Evolutionary conservation across 306 rosid species (phyloP).

Genomic region (Prosopis cineraria): DNA sequence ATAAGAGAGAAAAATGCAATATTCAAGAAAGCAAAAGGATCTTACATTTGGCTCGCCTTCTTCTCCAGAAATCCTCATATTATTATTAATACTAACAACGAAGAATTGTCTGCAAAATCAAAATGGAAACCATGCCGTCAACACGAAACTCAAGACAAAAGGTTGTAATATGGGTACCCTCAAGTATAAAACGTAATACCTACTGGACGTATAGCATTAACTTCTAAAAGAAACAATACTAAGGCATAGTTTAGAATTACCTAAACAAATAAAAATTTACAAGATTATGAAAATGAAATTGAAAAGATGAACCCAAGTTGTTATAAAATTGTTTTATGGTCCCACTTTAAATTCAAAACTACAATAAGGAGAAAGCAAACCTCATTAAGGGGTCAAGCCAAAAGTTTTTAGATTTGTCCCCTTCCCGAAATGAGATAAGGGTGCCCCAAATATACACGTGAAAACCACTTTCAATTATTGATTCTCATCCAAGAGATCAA

Average conservation of each 20-base stretch:
- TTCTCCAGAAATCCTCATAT: conserved; percentile 37
- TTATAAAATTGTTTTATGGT: neutral
- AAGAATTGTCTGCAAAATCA: conserved; percentile 47
- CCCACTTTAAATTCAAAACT: neutral
- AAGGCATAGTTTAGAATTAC: neutral
- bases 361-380: neutral
- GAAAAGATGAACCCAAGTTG: neutral
- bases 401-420: neutral
- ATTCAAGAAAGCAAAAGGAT: neutral
- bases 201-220: neutral
- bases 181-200: neutral
- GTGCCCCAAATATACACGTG: neutral
- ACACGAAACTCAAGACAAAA: conserved; percentile 24
- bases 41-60: conserved; percentile 73
- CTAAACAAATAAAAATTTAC: neutral
- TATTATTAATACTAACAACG: conserved; percentile 18
- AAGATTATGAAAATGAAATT: neutral
- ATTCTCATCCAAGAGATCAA: conserved; percentile 1
- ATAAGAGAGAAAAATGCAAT: conserved; percentile 6
- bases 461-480: conserved; percentile 5
- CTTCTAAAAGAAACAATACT: neutral
- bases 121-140: neutral
- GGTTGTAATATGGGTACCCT: conserved; percentile 1
- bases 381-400: neutral
- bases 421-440: neutral